These are phyloP conservation scores for Colletotrichum tamarilloi DNA, from an alignment of 2,329 filamentous ascomycete genomes.

Conservation along the genomic window DNA sequence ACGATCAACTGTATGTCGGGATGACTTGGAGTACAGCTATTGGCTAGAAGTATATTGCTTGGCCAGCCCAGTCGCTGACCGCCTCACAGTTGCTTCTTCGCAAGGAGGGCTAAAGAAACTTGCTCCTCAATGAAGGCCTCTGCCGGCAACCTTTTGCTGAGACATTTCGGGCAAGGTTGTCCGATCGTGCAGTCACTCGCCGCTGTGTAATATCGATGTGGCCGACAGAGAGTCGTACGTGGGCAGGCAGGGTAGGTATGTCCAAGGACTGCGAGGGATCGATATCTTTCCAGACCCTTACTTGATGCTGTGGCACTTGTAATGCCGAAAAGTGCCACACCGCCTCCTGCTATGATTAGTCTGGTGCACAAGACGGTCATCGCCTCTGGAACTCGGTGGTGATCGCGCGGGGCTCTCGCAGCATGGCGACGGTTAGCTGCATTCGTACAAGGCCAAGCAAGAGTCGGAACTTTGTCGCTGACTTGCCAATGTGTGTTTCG, in stretches of 20 bases:
- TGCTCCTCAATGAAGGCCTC: slow-evolving; percentile 15
- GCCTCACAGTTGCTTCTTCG: slow-evolving; percentile 28
- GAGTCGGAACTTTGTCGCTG: neutral
- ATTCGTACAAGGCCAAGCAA: neutral
- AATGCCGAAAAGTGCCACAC: slow-evolving; percentile 24
- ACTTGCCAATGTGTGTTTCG: neutral
- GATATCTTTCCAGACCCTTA: neutral
- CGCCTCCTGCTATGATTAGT: slow-evolving; percentile 8
- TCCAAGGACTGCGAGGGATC: neutral
- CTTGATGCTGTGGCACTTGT: slow-evolving; percentile 14
- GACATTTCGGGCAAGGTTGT: slow-evolving; percentile 29
- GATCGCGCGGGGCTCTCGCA: neutral
- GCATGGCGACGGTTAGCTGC: slow-evolving; percentile 19
- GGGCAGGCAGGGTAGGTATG: neutral
- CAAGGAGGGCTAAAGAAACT: neutral
- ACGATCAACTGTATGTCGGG: neutral
- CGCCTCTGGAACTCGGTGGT: neutral
- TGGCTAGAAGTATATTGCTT: neutral
- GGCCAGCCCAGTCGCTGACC: slow-evolving; percentile 16
- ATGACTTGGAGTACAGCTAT: neutral
- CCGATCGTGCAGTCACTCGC: slow-evolving; percentile 23
- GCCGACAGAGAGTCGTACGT: neutral
- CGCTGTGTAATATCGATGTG: slow-evolving; percentile 22
- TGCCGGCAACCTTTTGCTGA: slow-evolving; percentile 4
- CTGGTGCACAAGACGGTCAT: neutral